Conservation (phyloP, 176 grass and related monocot genomes). For the Themeda triandra region DNA sequence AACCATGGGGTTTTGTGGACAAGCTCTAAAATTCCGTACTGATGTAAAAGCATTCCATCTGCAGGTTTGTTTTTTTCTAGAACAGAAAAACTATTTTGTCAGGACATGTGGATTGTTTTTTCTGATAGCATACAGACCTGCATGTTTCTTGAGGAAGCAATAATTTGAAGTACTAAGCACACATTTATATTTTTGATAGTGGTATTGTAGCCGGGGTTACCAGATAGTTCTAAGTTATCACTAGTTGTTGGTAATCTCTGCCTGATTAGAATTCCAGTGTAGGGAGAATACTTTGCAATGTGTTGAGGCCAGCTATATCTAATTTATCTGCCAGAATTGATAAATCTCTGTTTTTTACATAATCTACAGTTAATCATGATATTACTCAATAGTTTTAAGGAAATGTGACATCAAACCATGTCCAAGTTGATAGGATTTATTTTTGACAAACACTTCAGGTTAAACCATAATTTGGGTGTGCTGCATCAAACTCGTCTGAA, state of each 20-base stretch:
- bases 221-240: neutral
- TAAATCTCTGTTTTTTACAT: neutral
- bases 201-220: neutral
- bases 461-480: neutral
- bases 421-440: neutral
- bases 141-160: neutral
- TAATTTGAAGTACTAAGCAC: neutral
- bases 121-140: neutral
- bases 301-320: neutral
- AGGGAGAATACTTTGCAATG: neutral
- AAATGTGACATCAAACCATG: neutral
- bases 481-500: neutral
- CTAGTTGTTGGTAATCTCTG: neutral
- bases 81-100: conserved; percentile 11
- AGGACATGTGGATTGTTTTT: conserved; percentile 23
- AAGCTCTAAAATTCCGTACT: conserved; percentile 78
- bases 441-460: conserved; percentile 1
- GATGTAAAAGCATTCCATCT: conserved; percentile 91
- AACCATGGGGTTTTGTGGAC: conserved; percentile 93
- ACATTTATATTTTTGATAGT: neutral
- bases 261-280: conserved; percentile 5
- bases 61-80: conserved; percentile 63
- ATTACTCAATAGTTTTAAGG: neutral
- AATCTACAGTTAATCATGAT: neutral
- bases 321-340: neutral